Base-by-base conservation (phyloP, 192 early-diverging fungal species). In the Coemansia sp. region DNA sequence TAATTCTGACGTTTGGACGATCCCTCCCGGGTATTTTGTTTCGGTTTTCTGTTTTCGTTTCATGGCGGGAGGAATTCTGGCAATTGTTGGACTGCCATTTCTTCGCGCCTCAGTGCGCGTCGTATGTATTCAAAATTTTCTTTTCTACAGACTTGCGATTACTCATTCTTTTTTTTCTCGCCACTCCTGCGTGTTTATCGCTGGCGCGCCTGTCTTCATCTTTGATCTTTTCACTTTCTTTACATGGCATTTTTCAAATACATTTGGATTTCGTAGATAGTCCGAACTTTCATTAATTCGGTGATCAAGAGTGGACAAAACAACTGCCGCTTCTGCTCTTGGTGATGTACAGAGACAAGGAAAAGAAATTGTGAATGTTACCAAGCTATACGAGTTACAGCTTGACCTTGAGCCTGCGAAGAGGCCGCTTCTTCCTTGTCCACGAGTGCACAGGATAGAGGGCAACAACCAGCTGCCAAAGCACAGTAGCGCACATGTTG, bases 401-500 rank as follows among this genome's bases (percentile, higher is more conserved):
- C 34, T 57, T 57, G 34, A 36, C 55, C n/a, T 57, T 33, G n/a
- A 57, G 55, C 34, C 68, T 25, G 36, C 75, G 75, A 23, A 85
- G 62, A 29, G 85, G 81, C n/a, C 74, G 81, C 46, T 78, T 78
- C 64, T 76, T 70, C 25, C 79, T 70, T 10, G 79, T 34, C 64
- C 65, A 73, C 25, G 64, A 68, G 36, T 81, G 82, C 5, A 87
- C 75, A 42, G 84, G 77, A 14, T 79, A 81, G 22, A 85, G 61
- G 19, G 84, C 73, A 34, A 85, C 68, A n/a, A 84, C 43, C 14
- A 73, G 69, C 67, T 87, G 84, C 57, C 74, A 85, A 14, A 67
- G 55, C 9, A 84, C 43, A 10, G 67, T 75, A n/a, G 77, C 61
- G n/a, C 72, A 22, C 42, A 84, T 67, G 33, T 86, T 84, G 42